Base-by-base conservation (phyloP, 805 yeast genomes). In the Gaillardinia entomophila region DNA sequence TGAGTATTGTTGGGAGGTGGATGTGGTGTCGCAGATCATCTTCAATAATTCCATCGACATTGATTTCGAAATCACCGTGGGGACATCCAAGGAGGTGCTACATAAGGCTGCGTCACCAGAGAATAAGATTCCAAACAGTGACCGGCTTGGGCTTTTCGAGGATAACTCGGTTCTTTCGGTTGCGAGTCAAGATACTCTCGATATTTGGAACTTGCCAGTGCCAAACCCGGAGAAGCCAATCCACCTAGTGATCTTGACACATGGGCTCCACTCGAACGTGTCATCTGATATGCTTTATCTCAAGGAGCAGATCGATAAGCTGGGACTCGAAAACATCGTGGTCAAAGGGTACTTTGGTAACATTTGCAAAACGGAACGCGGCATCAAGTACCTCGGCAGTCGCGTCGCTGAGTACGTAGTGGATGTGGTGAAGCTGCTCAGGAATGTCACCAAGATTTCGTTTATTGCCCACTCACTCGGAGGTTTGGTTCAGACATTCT, bases 401-500 rank as follows among this genome's bases (percentile, higher is more conserved):
- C 61, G 95, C 24, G 74, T 89, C 16, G 97, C 87, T 0, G 79
- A 80, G 38, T 86, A 71, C 55, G 61, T 90, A 16, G 68, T 79
- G 4, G 79, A 76, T 19, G 60, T 82, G 29, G 60, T 68, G 13
- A 67, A 70, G 22, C 60, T 65, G 33, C 48, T 47, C 17, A 58
- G 59, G 2, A 58, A 44, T 28, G 77, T 86, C 6, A 55, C 58
- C 10, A 77, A 76, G 45, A 76, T 90, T 4, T 90, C 97, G 2
- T 89, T 92, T 48, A 65, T 92, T 14, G 95, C 92, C 2, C 98
- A 92, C 57, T 90, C 97, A 0, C 62, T 92, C 16, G 98, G 98
- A 12, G 98, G 98, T 0, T 74, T 85, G 12, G 83, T 83, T 7
- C 97, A 90, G 60, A 77, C 95, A 0, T 90, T 84, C 68, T 95